Conservation (phyloP, 805 yeast species). For the Spencermartinsiella europaea region DNA sequence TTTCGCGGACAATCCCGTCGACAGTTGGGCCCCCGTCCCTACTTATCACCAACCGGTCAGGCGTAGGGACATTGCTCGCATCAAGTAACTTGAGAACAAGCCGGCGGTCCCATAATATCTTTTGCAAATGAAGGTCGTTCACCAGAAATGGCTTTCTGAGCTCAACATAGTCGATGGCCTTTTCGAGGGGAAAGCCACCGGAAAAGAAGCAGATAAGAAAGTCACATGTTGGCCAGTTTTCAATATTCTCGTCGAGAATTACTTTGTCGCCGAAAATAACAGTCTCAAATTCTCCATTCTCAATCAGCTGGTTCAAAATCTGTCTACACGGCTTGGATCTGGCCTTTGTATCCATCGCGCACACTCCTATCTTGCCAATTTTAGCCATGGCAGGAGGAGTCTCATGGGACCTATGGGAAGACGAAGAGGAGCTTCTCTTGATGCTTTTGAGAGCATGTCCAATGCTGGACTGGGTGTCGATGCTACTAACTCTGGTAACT, state of each 20-base stretch:
- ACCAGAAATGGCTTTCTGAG: slow-evolving; percentile 84
- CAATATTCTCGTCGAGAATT: slow-evolving; percentile 84
- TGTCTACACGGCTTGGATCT: slow-evolving; percentile 93
- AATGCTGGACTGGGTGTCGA: slow-evolving; percentile 3
- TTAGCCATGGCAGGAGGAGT: slow-evolving; percentile 16
- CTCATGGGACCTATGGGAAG: slow-evolving; percentile 2
- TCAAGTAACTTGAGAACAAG: slow-evolving; percentile 74
- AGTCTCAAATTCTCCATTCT: slow-evolving; percentile 93
- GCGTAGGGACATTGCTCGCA: slow-evolving; percentile 83
- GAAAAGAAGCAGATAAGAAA: slow-evolving; percentile 89
- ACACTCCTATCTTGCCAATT: slow-evolving; percentile 93
- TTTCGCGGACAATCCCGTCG: slow-evolving; percentile 58
- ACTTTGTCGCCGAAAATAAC: slow-evolving; percentile 97
- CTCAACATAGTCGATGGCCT: slow-evolving; percentile 86
- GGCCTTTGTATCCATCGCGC: slow-evolving; percentile 98
- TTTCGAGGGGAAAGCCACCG: slow-evolving; percentile 93
- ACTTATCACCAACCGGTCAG: slow-evolving; percentile 78
- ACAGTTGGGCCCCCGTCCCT: slow-evolving; percentile 96
- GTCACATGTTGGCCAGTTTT: slow-evolving; percentile 99
- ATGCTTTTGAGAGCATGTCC: neutral
- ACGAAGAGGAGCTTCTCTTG: slow-evolving; percentile 7
- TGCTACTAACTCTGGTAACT: slow-evolving; percentile 9
- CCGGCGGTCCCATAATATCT: slow-evolving; percentile 96
- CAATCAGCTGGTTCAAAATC: slow-evolving; percentile 80
- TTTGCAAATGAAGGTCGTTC: slow-evolving; percentile 87